A percentile compares a stretch with the other conserved stretches of the same genome.
These are phyloP conservation scores for Solanum chiquidenum DNA, from an alignment of 257 asterid genomes.

Conservation along the genomic window DNA sequence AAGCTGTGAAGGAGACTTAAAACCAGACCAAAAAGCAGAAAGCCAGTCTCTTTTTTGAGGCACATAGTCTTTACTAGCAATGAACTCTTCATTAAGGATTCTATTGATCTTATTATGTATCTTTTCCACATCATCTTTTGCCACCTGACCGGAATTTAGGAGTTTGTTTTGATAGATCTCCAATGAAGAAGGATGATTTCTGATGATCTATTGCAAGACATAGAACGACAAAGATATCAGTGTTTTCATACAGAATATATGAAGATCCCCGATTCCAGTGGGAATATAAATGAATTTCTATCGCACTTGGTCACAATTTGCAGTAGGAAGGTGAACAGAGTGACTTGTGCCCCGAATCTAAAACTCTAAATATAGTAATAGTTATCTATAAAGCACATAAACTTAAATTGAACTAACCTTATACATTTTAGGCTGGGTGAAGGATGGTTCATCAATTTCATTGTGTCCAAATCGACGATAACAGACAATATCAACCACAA, in stretches of 20 bases:
- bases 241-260: neutral
- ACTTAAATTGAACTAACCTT: slow-evolving; percentile 31
- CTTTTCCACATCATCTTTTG: slow-evolving; percentile 16
- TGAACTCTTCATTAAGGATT: slow-evolving; percentile 19
- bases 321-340: neutral
- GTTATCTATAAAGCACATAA: neutral
- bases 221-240: neutral
- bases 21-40: slow-evolving; percentile 19
- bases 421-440: slow-evolving; percentile 77
- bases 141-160: slow-evolving; percentile 8
- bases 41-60: slow-evolving; percentile 24
- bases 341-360: neutral
- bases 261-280: neutral
- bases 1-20: slow-evolving; percentile 24
- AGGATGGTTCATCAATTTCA: slow-evolving; percentile 74
- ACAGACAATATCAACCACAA: slow-evolving; percentile 69
- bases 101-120: slow-evolving; percentile 9
- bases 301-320: neutral
- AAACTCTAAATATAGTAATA: neutral
- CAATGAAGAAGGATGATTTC: slow-evolving; percentile 20
- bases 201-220: slow-evolving; percentile 8
- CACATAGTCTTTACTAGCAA: slow-evolving; percentile 19
- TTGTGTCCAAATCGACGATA: slow-evolving; percentile 74
- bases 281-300: neutral
- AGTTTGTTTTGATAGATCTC: slow-evolving; percentile 21